Conservation (phyloP, 164 flowering plant genomes). For the Dillenia suffruticosa region DNA sequence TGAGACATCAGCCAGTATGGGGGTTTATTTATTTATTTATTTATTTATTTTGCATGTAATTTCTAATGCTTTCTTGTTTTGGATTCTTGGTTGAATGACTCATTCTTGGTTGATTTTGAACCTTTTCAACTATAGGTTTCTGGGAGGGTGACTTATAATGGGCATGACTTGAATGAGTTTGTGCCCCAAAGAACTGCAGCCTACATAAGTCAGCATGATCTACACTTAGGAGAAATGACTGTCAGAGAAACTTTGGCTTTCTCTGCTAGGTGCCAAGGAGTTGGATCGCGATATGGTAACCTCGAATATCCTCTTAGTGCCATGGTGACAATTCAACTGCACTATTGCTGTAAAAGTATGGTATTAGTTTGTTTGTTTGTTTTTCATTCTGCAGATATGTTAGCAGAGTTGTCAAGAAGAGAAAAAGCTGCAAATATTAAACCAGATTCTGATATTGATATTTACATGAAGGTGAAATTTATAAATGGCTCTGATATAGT, state of each 20-base stretch:
- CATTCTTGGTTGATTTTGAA: background rate
- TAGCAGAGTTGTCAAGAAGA: constrained; percentile 63
- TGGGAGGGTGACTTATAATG: constrained; percentile 66
- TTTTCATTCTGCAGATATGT: constrained; percentile 41
- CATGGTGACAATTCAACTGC: too few species aligned
- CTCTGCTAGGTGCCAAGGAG: constrained; percentile 66
- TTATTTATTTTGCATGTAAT: too few species aligned
- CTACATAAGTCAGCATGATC: constrained; percentile 60
- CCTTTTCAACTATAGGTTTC: constrained; percentile 26
- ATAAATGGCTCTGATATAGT: background rate
- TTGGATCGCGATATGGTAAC: constrained; percentile 52
- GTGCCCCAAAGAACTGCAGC: constrained; percentile 65
- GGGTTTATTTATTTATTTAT: too few species aligned
- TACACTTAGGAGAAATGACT: constrained; percentile 60
- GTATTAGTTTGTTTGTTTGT: background rate
- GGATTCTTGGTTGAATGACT: too few species aligned
- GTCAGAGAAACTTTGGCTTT: constrained; percentile 56
- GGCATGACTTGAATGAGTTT: constrained; percentile 64
- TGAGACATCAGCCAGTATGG: too few species aligned
- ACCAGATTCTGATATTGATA: constrained; percentile 70
- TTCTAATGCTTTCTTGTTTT: too few species aligned
- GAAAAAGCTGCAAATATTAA: constrained; percentile 59
- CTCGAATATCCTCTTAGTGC: background rate
- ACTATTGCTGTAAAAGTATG: background rate
- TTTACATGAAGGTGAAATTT: constrained; percentile 62